Base-by-base conservation (phyloP, 108 stramenopile species). In the Bacterosira constricta region DNA sequence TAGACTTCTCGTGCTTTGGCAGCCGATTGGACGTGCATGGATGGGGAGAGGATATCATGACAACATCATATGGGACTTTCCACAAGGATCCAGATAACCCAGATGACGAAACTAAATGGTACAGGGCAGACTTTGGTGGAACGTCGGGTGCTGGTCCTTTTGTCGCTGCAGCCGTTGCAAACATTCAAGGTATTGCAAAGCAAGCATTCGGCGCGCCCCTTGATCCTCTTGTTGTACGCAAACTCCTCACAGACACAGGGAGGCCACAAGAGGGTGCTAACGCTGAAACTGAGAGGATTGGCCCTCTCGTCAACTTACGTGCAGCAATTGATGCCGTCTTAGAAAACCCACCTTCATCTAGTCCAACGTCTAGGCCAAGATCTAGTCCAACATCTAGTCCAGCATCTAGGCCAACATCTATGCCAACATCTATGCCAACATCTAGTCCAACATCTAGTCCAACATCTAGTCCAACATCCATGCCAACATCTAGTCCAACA, bases 121-220 rank as follows among this genome's bases (percentile, higher is more conserved):
- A 63, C 62, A 26, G 18, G n/a, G 15, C 12, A 18, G 9, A 1
- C 4, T 45, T 63, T 63, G 17, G 1, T 50, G 62, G 62, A 46
- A 63, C 62, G 21, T 63, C 62, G 30, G 20, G 62, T 34, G 62
- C 62, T 46, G 35, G 62, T 6, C 62, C 62, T n/a, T 17, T 63
- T 63, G 62, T 63, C 8, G 62, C 62, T 20, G 62, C 62, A 31
- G 42, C 62, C 4, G 62, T 31, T 34, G 62, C 62, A n/a, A 46
- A 63, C 42, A 20, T 63, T 63, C 62, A 63, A 34, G 62, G 62
- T 9, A 63, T 63, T n/a, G 62, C 62, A 6, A 63, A 45, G 62
- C 4, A 63, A 32, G 21, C 0, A 13, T 63, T 63, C n/a, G 62
- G 62, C 15, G 45, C 30, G 13, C 62, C 62, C 4, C 23, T 63